Evolutionary conservation across 2,329 filamentous ascomycete genomes (phyloP).

Genomic region (Cercospora zeina): DNA sequence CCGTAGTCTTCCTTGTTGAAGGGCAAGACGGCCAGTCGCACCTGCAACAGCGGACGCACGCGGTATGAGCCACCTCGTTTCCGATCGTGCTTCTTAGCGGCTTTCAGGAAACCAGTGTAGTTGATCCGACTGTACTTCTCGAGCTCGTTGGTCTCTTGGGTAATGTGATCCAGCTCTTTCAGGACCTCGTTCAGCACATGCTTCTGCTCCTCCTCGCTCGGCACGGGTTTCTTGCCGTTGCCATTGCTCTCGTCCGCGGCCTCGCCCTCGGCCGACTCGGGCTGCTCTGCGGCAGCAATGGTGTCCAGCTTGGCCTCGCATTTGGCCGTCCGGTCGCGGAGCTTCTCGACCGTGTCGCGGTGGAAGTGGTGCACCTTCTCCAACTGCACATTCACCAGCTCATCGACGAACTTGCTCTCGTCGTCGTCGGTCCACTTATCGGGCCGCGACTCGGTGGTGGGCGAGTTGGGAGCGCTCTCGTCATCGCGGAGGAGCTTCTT

Average conservation of each 20-base stretch:
- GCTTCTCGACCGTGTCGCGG: constrained; percentile 73
- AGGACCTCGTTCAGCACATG: constrained; percentile 69
- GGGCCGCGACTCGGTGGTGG: constrained; percentile 53
- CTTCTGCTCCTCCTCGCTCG: constrained; percentile 47
- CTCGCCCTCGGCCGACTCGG: constrained; percentile 37
- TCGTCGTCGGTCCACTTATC: constrained; percentile 86
- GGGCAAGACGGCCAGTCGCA: constrained; percentile 80
- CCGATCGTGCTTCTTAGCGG: constrained; percentile 97
- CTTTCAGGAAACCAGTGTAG: constrained; percentile 97
- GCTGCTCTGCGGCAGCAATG: constrained; percentile 45
- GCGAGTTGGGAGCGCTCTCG: constrained; percentile 44
- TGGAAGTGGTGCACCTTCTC: constrained; percentile 95
- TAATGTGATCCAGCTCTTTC: constrained; percentile 79
- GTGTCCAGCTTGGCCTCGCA: constrained; percentile 66
- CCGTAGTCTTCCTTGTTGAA: constrained; percentile 97
- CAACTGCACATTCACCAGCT: constrained; percentile 89
- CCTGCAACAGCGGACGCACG: constrained; percentile 86
- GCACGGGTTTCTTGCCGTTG: constrained; percentile 41
- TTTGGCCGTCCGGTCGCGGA: constrained; percentile 76
- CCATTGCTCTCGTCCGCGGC: constrained; percentile 29
- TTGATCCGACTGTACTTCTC: constrained; percentile 96
- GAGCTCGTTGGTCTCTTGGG: constrained; percentile 85
- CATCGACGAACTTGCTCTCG: constrained; percentile 89
- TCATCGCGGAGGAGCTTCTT: constrained; percentile 83
- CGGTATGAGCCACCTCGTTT: constrained; percentile 84